Percentiles rank a stretch among this genome's conserved stretches.
Conservation (phyloP, 768 basidiomycete species). For the Sutorius australiensis region DNA sequence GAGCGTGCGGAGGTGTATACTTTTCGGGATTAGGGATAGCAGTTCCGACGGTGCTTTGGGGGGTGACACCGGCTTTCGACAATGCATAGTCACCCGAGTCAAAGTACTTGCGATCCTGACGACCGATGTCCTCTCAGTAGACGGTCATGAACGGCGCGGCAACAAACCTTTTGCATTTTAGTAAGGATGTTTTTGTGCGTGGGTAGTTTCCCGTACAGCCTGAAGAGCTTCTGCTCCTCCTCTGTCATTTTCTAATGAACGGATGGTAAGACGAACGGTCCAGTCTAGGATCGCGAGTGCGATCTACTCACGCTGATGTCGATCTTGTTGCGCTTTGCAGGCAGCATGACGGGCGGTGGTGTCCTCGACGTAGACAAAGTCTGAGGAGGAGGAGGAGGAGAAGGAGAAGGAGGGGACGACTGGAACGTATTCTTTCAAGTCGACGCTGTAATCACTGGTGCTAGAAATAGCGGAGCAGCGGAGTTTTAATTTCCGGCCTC, state of each 20-base stretch:
- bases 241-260: slow-evolving; percentile 64
- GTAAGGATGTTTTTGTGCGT: slow-evolving; percentile 88
- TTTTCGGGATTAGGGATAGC: slow-evolving; percentile 98
- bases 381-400: slow-evolving; percentile 1
- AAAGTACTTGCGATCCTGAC: slow-evolving; percentile 96
- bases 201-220: slow-evolving; percentile 92
- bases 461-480: slow-evolving; percentile 26
- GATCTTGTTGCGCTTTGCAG: slow-evolving; percentile 83
- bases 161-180: slow-evolving; percentile 90
- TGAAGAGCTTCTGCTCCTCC: slow-evolving; percentile 92
- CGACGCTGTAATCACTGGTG: slow-evolving; percentile 16
- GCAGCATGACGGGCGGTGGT: slow-evolving; percentile 51
- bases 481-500: slow-evolving; percentile 24
- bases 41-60: slow-evolving; percentile 86
- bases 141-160: neutral
- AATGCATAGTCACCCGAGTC: slow-evolving; percentile 99
- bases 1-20: slow-evolving; percentile 44
- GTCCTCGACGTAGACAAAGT: slow-evolving; percentile 21
- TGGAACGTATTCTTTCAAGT: slow-evolving; percentile 10
- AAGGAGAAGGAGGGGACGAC: neutral
- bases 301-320: slow-evolving; percentile 77
- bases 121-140: slow-evolving; percentile 6
- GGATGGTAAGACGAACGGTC: neutral
- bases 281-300: neutral
- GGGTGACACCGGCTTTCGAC: slow-evolving; percentile 90